Evolutionary conservation across 2,329 filamentous ascomycete genomes (phyloP).

Genomic region (Xylaria sp.): DNA sequence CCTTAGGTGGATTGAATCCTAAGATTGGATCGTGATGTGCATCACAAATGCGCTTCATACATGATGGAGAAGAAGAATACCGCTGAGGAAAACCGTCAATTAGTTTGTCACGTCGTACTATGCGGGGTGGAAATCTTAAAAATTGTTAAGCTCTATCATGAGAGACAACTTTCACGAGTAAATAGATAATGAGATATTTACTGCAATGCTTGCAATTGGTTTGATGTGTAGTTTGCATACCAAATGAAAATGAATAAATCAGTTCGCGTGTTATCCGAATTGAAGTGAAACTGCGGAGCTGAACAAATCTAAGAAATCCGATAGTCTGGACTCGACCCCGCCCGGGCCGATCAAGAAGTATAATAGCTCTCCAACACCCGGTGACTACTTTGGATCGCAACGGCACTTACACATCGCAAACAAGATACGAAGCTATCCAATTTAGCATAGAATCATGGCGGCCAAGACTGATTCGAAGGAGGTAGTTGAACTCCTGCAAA

Average conservation of each 20-base stretch:
- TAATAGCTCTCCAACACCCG: neutral
- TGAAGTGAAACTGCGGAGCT: neutral
- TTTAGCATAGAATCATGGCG: slow-evolving; percentile 25
- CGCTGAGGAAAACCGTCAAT: no score
- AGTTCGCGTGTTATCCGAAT: neutral
- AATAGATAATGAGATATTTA: neutral
- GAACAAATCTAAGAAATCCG: neutral
- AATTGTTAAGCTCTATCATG: neutral
- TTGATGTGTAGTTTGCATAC: neutral
- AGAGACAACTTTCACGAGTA: neutral
- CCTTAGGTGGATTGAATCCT: neutral
- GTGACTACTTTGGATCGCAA: neutral
- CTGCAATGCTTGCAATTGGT: neutral
- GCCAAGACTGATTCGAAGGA: slow-evolving; percentile 33
- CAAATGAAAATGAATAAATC: neutral
- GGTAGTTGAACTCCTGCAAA: slow-evolving; percentile 46
- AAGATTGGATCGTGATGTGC: neutral
- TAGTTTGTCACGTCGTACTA: neutral
- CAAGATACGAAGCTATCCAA: neutral
- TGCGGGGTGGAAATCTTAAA: neutral
- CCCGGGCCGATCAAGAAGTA: neutral
- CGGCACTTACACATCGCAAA: neutral
- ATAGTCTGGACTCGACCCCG: neutral
- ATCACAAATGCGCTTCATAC: neutral
- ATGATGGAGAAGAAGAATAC: no score